Evolutionary conservation across 345 rosid genomes (phyloP), one percentile per base, ranked within the genome.

Genomic region (Limnanthes douglasii): DNA sequence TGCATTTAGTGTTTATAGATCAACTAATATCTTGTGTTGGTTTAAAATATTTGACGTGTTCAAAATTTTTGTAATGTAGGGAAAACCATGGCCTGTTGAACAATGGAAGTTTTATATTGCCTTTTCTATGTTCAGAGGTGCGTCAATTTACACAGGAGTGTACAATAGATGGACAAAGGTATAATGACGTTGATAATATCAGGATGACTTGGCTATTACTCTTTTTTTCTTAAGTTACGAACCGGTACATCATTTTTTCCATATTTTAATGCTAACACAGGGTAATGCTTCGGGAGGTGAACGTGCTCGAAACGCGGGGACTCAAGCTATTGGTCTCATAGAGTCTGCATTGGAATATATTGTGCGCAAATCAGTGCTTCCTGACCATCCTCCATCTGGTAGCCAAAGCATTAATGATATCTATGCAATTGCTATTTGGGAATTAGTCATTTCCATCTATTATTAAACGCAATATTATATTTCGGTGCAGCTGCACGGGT

Each of bases 201-300:
- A n/a, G n/a, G n/a, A n/a, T n/a, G n/a, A n/a, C n/a, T n/a, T n/a
- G n/a, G n/a, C n/a, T n/a, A n/a, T n/a, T n/a, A n/a, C n/a, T n/a
- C n/a, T n/a, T n/a, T n/a, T n/a, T n/a, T n/a, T n/a, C n/a, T n/a
- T n/a, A n/a, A n/a, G n/a, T n/a, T n/a, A n/a, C n/a, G n/a, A n/a
- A n/a, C n/a, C n/a, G n/a, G n/a, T n/a, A n/a, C n/a, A n/a, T n/a
- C n/a, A n/a, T n/a, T n/a, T n/a, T n/a, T n/a, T n/a, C n/a, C n/a
- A n/a, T n/a, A 5, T 31, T 43, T 46, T 43, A 7, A 21, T 53
- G 45, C 18, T 34, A 35, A 31, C 64, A 43, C 56, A 90, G 98
- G 98, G 98, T 35, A 83, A 84, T 66, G 95, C 98, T 28, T 63
- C 95, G 6, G 98, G 84, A 17, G 98, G 95, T 57, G 78, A 70